A percentile compares a stretch with the other conserved stretches of the same genome.
Conservation (phyloP, 257 asterid genomes). For the Buddleja alternifolia region DNA sequence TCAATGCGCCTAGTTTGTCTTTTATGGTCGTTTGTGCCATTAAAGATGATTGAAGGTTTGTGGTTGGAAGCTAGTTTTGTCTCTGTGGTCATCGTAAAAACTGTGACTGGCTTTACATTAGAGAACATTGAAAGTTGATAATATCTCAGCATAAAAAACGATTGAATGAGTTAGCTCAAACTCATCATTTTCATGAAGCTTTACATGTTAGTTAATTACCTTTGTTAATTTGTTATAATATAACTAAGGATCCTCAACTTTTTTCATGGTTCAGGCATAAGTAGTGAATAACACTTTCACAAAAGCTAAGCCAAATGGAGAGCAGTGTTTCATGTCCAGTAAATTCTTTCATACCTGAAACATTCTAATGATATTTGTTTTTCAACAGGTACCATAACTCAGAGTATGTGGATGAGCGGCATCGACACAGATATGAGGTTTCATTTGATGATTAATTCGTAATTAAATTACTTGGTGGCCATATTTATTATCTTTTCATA, state of each 20-base stretch:
- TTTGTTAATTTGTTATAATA: not conserved
- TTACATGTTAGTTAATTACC: not conserved
- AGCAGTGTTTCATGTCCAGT: not conserved
- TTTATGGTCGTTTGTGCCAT: not conserved
- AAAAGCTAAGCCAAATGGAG: too few relatives aligned
- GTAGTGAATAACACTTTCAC: not conserved
- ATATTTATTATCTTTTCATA: slow-evolving; percentile 14
- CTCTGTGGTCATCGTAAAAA: not conserved
- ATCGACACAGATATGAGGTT: slow-evolving; percentile 98
- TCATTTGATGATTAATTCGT: slow-evolving; percentile 17
- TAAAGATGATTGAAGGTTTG: not conserved
- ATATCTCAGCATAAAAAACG: not conserved
- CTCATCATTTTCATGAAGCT: not conserved
- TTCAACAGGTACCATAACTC: slow-evolving; percentile 63
- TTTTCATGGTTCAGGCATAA: not conserved
- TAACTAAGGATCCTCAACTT: not conserved
- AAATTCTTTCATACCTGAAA: not conserved
- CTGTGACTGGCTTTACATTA: not conserved
- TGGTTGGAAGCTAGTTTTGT: not conserved
- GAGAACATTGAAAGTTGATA: not conserved
- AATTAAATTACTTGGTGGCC: slow-evolving; percentile 4
- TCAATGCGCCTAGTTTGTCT: not conserved
- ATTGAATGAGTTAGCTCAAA: not conserved
- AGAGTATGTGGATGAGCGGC: slow-evolving; percentile 81
- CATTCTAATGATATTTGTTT: slow-evolving; percentile 27